Percentiles rank a stretch among this genome's conserved stretches.
These are phyloP conservation scores for Ramularia collo-cygni DNA, from an alignment of 2,329 filamentous ascomycete genomes.

Conservation along the genomic window DNA sequence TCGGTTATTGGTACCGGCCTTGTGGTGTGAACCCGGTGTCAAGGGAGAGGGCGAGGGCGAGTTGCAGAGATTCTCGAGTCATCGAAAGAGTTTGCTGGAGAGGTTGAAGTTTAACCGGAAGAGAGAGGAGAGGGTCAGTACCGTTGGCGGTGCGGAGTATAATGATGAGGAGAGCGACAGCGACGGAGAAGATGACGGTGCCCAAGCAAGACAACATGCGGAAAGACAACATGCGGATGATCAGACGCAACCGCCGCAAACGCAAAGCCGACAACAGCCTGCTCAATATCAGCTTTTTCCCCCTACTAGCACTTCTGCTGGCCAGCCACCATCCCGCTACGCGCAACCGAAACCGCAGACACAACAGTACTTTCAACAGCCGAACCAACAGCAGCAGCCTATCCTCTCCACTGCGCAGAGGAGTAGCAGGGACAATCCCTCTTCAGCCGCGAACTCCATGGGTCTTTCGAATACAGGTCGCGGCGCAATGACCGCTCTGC, in stretches of 20 bases:
- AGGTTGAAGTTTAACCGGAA: constrained; percentile 16
- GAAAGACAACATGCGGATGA: neutral
- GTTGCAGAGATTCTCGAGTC: constrained; percentile 7
- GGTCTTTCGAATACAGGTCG: too few relatives aligned
- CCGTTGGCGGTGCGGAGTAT: constrained; percentile 12
- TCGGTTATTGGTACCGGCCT: constrained; percentile 71
- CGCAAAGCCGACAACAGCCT: constrained; percentile 2
- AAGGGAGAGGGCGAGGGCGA: constrained; percentile 23
- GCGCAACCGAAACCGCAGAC: too few relatives aligned
- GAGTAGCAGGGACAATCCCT: too few relatives aligned
- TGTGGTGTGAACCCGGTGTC: constrained; percentile 43
- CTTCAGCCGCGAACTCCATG: too few relatives aligned
- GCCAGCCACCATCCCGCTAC: too few relatives aligned
- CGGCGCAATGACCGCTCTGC: too few relatives aligned
- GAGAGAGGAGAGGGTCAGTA: constrained; percentile 7
- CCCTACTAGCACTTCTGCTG: neutral
- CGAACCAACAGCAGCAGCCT: constrained; percentile 14
- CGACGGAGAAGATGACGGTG: constrained; percentile 9
- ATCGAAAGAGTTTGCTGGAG: constrained; percentile 18
- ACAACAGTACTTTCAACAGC: constrained; percentile 10
- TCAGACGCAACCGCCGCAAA: constrained; percentile 6
- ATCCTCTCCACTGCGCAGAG: too few relatives aligned
- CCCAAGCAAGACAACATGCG: neutral
- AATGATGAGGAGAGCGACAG: constrained; percentile 12
- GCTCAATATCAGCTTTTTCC: neutral